Conservation (phyloP, 176 grass and related monocot genomes). For the Musa troglodytarum region DNA sequence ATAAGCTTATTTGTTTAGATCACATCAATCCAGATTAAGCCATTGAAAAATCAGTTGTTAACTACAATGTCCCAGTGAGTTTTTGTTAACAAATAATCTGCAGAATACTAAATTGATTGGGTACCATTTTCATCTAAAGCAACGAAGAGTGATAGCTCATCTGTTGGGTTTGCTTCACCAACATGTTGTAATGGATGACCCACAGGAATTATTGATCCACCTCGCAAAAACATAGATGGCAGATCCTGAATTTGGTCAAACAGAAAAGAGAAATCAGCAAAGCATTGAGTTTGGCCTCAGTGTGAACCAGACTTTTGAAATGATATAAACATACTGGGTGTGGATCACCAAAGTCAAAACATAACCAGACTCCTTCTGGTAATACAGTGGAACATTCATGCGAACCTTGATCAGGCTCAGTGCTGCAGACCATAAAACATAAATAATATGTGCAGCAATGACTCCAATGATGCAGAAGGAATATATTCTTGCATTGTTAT, state of each 20-base stretch:
- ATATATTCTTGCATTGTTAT: neutral
- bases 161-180: constrained; percentile 65
- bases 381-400: constrained; percentile 59
- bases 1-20: neutral
- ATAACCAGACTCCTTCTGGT: constrained; percentile 69
- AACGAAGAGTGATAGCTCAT: constrained; percentile 77
- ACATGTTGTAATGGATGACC: constrained; percentile 72
- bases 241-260: constrained; percentile 51
- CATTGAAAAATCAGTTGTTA: neutral
- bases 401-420: constrained; percentile 51
- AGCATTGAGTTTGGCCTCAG: neutral
- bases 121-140: constrained; percentile 87
- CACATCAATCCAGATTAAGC: neutral
- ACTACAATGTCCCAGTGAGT: neutral
- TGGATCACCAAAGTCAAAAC: constrained; percentile 85
- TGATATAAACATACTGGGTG: constrained; percentile 61
- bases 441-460: neutral
- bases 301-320: constrained; percentile 7
- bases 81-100: neutral
- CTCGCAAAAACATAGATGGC: constrained; percentile 63
- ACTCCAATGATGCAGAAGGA: neutral
- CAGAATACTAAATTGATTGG: constrained; percentile 1
- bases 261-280: neutral
- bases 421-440: constrained; percentile 34
- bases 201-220: constrained; percentile 88